Evolutionary conservation across 1,284 basidiomycete genomes (phyloP).

Genomic region (Pholiota adiposa): DNA sequence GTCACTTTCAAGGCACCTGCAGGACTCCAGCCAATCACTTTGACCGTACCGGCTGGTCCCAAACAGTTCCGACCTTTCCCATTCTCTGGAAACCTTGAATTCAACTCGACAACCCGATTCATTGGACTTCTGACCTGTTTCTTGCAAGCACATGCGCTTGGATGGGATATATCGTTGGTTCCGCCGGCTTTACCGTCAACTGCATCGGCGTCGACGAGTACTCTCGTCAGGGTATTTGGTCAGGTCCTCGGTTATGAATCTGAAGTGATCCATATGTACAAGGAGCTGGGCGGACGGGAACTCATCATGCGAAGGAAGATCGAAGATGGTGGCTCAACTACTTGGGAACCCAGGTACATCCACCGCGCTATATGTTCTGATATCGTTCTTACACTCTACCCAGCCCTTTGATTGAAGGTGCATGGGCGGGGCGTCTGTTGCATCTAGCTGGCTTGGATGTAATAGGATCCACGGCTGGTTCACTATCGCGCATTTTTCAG

Average conservation of each 20-base stretch:
- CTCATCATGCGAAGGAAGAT: slow-evolving; percentile 63
- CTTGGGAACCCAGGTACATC: slow-evolving; percentile 63
- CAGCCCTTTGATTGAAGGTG: slow-evolving; percentile 61
- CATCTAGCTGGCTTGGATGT: slow-evolving; percentile 66
- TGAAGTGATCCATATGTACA: slow-evolving; percentile 66
- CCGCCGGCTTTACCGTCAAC: slow-evolving; percentile 52
- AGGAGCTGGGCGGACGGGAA: slow-evolving; percentile 69
- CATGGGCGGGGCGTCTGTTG: slow-evolving; percentile 58
- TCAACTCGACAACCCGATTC: slow-evolving; percentile 45
- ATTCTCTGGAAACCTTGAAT: slow-evolving; percentile 35
- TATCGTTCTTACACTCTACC: neutral
- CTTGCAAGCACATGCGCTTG: slow-evolving; percentile 55
- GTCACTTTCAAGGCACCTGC: slow-evolving; percentile 45
- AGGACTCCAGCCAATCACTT: slow-evolving; percentile 31
- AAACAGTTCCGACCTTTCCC: slow-evolving; percentile 44
- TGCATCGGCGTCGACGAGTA: slow-evolving; percentile 54
- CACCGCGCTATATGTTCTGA: neutral
- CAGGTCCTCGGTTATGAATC: slow-evolving; percentile 61
- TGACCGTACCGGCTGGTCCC: slow-evolving; percentile 53
- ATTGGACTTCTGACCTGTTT: slow-evolving; percentile 51
- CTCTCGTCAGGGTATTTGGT: slow-evolving; percentile 51
- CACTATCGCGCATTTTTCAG: slow-evolving; percentile 58
- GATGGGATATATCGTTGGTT: slow-evolving; percentile 57
- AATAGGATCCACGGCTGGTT: slow-evolving; percentile 64
- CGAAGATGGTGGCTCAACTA: slow-evolving; percentile 56